Conservation (phyloP, 495 filamentous ascomycete genomes). For the Xylaria scruposa region DNA sequence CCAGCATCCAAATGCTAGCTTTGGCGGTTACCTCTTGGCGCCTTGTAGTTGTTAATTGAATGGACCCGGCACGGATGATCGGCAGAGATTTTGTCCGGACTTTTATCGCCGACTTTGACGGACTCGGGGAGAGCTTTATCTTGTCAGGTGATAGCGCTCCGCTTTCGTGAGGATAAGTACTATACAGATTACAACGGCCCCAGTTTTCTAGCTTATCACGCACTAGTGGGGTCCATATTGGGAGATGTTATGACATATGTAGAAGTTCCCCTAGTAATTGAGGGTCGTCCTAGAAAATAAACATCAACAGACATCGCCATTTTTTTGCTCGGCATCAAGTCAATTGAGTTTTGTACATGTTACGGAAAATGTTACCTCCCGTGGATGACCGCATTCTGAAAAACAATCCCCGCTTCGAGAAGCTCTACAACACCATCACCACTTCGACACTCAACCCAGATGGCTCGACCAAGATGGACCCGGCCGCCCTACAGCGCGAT, state of each 20-base stretch:
- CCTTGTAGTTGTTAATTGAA: not conserved
- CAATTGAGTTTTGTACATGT: not conserved
- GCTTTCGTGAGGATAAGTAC: slow-evolving; percentile 24
- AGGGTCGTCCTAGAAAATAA: no score
- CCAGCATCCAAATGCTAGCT: not conserved
- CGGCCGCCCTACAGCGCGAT: slow-evolving; percentile 59
- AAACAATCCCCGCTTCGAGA: slow-evolving; percentile 69
- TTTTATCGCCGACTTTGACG: no score
- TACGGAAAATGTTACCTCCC: slow-evolving; percentile 65
- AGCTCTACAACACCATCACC: slow-evolving; percentile 66
- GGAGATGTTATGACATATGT: no score
- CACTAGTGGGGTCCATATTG: not conserved
- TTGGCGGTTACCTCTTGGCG: slow-evolving; percentile 13
- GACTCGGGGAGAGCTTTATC: not conserved
- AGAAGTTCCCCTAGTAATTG: no score
- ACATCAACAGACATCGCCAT: no score
- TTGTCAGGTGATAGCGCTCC: slow-evolving; percentile 37
- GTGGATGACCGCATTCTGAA: slow-evolving; percentile 67
- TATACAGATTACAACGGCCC: no score
- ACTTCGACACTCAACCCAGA: slow-evolving; percentile 64
- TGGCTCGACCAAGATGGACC: slow-evolving; percentile 63
- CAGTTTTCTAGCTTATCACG: not conserved
- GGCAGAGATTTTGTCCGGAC: slow-evolving; percentile 14
- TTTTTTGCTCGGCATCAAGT: no score
- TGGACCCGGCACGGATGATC: no score